Evolutionary conservation across 1,284 basidiomycete genomes (phyloP).

Genomic region (Flammula alnicola): DNA sequence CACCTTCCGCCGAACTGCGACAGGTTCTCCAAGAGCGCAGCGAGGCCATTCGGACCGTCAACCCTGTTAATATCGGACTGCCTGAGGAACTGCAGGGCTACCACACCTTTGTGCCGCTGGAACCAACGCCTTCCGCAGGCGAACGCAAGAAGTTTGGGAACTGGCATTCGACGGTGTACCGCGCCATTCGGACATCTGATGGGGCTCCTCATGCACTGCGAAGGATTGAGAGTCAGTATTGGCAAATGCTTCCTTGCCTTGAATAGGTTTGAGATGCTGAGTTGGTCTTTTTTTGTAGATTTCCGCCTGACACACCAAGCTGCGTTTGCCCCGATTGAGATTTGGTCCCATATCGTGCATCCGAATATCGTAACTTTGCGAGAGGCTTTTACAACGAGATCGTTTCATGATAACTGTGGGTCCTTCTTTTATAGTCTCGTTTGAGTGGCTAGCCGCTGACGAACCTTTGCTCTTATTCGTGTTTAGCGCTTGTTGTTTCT

Average conservation of each 20-base stretch:
- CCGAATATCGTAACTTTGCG: conserved; percentile 86
- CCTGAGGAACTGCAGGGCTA: conserved; percentile 93
- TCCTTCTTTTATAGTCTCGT: conserved; percentile 16
- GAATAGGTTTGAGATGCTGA: conserved; percentile 13
- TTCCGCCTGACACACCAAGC: conserved; percentile 83
- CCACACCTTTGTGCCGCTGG: conserved; percentile 85
- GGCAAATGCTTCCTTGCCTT: conserved; percentile 3
- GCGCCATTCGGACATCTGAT: conserved; percentile 80
- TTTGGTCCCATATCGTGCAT: conserved; percentile 88
- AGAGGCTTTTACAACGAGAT: conserved; percentile 95
- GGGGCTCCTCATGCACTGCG: conserved; percentile 82
- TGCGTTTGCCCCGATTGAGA: conserved; percentile 85
- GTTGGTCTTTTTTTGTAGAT: conserved; percentile 50
- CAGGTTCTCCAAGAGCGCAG: conserved; percentile 83
- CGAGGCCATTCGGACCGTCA: conserved; percentile 64
- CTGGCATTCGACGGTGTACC: conserved; percentile 84
- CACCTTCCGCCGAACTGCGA: conserved; percentile 69
- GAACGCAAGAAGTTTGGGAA: conserved; percentile 68
- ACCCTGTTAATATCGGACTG: conserved; percentile 44
- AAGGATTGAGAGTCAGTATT: conserved; percentile 86
- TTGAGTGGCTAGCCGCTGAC: background rate
- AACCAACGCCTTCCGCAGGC: conserved; percentile 48
- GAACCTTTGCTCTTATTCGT: background rate
- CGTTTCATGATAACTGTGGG: conserved; percentile 92
- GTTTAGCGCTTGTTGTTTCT: conserved; percentile 86